Evolutionary conservation across 2,329 filamentous ascomycete genomes (phyloP).

Genomic region (Diaporthe sp.): DNA sequence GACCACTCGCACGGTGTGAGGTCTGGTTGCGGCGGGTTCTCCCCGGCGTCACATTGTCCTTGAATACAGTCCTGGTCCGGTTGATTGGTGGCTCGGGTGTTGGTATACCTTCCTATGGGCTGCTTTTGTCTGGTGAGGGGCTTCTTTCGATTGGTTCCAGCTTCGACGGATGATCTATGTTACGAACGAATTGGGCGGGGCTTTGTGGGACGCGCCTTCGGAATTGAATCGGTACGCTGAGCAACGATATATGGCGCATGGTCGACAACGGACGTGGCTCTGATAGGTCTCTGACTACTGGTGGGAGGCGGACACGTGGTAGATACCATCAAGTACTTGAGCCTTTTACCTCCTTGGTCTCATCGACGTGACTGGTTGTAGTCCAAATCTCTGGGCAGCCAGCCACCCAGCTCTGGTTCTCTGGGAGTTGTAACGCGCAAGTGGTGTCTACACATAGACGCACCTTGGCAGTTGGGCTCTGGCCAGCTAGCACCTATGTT

Average conservation of each 20-base stretch:
- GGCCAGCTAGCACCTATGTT: no score
- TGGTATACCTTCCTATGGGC: neutral
- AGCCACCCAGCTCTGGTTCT: neutral
- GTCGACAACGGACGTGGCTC: neutral
- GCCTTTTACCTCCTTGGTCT: neutral
- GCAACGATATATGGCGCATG: neutral
- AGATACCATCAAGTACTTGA: slow-evolving; percentile 11
- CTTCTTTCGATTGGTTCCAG: neutral
- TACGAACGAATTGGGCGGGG: neutral
- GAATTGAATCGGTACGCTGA: neutral
- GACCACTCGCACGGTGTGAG: neutral
- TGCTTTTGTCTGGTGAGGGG: neutral
- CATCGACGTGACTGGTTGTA: neutral
- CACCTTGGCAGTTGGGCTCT: no score
- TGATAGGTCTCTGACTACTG: neutral
- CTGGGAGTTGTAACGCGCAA: no score
- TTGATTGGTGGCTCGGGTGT: neutral
- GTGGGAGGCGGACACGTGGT: neutral
- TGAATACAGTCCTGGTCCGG: neutral
- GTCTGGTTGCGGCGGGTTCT: neutral
- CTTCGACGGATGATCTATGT: neutral
- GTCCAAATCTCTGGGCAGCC: no score
- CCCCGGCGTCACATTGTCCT: neutral
- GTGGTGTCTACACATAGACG: no score
- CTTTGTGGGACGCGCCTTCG: neutral